A percentile compares a stretch with the other conserved stretches of the same genome.
phyloP scores from a whole-genome alignment of 495 filamentous ascomycete species.

The Neurospora sp. region DNA sequence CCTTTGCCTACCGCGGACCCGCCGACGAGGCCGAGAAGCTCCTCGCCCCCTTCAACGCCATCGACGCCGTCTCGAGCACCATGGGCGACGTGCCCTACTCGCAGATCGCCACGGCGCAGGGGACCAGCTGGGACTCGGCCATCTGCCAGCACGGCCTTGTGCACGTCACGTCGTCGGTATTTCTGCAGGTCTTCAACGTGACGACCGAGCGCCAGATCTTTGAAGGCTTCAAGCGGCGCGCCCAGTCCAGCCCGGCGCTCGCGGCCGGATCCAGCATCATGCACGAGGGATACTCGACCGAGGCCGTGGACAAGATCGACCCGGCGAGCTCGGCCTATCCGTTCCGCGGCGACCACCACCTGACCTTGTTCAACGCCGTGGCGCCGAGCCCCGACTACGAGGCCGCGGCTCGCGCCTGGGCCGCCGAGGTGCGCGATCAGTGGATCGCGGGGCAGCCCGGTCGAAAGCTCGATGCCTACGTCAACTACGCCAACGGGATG shows the following conservation, averaged over 20 bases:
- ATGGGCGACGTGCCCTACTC: slow-evolving; percentile 11
- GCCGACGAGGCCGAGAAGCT: slow-evolving; percentile 7
- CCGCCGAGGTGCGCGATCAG: not conserved
- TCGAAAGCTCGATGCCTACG: slow-evolving; percentile 19
- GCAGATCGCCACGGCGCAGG: slow-evolving; percentile 1
- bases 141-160: not conserved
- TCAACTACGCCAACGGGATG: slow-evolving; percentile 39
- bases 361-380: slow-evolving; percentile 1
- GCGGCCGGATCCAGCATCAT: slow-evolving; percentile 15
- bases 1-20: slow-evolving; percentile 12
- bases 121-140: not conserved
- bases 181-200: slow-evolving; percentile 13
- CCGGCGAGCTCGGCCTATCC: slow-evolving; percentile 27
- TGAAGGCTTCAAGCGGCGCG: slow-evolving; percentile 5
- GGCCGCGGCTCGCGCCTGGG: not conserved
- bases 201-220: slow-evolving; percentile 13
- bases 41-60: slow-evolving; percentile 12
- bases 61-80: slow-evolving; percentile 1
- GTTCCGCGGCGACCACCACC: slow-evolving; percentile 16
- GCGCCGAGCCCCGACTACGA: not conserved
- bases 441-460: slow-evolving; percentile 1
- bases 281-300: slow-evolving; percentile 31
- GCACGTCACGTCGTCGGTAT: not conserved
- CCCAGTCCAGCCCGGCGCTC: slow-evolving; percentile 6
- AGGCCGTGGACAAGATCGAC: slow-evolving; percentile 18